phyloP scores from a whole-genome alignment of 2,329 filamentous ascomycete genomes.

The Paraphoma sp. region DNA sequence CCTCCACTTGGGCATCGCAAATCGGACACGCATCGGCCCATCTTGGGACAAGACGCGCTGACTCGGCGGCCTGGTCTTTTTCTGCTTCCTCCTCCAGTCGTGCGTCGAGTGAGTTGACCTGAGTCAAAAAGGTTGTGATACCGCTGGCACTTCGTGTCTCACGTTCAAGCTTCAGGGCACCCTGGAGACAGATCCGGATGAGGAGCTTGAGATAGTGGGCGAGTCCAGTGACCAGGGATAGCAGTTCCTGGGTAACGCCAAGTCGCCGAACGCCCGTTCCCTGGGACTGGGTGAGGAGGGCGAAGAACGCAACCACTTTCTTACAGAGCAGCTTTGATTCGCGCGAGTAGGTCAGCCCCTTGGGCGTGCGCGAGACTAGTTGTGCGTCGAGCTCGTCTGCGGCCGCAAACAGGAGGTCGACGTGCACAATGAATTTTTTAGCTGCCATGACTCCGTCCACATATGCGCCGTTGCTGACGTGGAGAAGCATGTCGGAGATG shows the following conservation, averaged over 20 bases:
- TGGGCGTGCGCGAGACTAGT: slow-evolving; percentile 72
- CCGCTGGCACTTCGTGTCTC: slow-evolving; percentile 78
- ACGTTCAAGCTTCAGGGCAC: slow-evolving; percentile 86
- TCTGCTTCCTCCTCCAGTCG: slow-evolving; percentile 45
- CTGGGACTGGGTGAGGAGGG: slow-evolving; percentile 90
- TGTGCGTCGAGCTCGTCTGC: slow-evolving; percentile 83
- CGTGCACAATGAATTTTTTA: slow-evolving; percentile 94
- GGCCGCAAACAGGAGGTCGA: slow-evolving; percentile 89
- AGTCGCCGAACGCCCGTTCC: slow-evolving; percentile 88
- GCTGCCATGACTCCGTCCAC: slow-evolving; percentile 93
- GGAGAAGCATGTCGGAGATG: slow-evolving; percentile 98
- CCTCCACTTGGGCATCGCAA: slow-evolving; percentile 89
- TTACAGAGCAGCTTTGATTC: slow-evolving; percentile 99
- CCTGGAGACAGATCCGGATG: slow-evolving; percentile 95
- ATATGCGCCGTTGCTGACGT: slow-evolving; percentile 97
- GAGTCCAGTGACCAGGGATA: slow-evolving; percentile 94
- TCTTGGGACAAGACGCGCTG: slow-evolving; percentile 52
- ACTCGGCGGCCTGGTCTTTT: slow-evolving; percentile 50
- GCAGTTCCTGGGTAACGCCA: slow-evolving; percentile 94
- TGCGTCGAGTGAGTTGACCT: slow-evolving; percentile 80
- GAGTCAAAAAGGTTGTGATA: slow-evolving; percentile 81
- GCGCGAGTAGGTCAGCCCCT: slow-evolving; percentile 87
- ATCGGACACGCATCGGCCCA: slow-evolving; percentile 76
- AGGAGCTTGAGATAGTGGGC: slow-evolving; percentile 97
- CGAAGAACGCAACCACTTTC: slow-evolving; percentile 98